Evolutionary conservation across 306 rosid species (phyloP), one percentile per base, ranked within the genome.

Genomic region (Quillaja saponaria): DNA sequence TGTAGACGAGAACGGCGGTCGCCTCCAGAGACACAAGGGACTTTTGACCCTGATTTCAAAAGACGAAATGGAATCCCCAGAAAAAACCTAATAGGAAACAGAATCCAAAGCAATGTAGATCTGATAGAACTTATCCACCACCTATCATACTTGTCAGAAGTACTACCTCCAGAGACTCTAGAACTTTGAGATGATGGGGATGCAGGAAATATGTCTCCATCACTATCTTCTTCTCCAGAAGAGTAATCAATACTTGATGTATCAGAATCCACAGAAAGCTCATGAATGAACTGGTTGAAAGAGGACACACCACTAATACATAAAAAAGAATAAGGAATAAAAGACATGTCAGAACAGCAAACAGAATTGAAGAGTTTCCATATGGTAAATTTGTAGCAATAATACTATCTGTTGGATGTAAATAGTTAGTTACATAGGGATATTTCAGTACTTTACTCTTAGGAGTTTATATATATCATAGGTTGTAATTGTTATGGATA

Each of bases 181-280:
- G 95, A 88, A 81, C 84, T 55, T 48, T 84, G 90, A 34, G 87
- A 82, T 63, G 77, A 71, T 3, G 90, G 91, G 33, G 96, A 69
- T 41, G 77, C 58, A 69, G 86, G 87, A 55, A 8, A 66, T 12
- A 75, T 72, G n/a, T 63, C 76, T 44, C 45, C 69, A 63, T 80
- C 86, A 63, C 70, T 75, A 74, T 82, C 91, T 69, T 84, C 96
- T 48, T 86, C 95, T 34, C 61, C 84, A 7, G 88, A 87, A 45
- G 81, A 79, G 70, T 82, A 77, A 18, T 77, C 96, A 12, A 45
- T 37, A 61, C 82, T 82, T 18, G 97, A 91, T 61, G 80, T 55
- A 80, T 86, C 95, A 31, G 95, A 84, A 79, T 84, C 97, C 90
- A 88, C 72, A 42, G 97, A 82, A 51, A 91, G 82, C 58, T 91